A percentile compares a stretch with the other conserved stretches of the same genome.
Evolutionary conservation across 768 basidiomycete species (phyloP).

Genomic region (Auriculariales sp.): DNA sequence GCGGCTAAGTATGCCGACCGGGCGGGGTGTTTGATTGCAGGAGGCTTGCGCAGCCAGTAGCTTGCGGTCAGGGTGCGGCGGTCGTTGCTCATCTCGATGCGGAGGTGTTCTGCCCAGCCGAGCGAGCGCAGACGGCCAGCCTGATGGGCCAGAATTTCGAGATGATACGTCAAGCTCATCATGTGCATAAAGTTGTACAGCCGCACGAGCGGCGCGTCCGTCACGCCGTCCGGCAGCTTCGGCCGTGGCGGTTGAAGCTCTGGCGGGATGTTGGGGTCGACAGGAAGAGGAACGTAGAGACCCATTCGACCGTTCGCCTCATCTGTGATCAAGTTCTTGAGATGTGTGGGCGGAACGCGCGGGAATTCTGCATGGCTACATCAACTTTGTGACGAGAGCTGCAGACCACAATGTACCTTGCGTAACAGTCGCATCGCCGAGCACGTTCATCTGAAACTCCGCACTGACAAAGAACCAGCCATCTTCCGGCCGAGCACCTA

Average conservation of each 20-base stretch:
- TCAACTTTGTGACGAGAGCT: not conserved
- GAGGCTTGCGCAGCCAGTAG: slow-evolving; percentile 70
- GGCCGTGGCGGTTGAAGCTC: slow-evolving; percentile 14
- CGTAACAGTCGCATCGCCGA: slow-evolving; percentile 56
- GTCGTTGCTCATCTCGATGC: slow-evolving; percentile 52
- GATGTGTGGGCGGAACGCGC: slow-evolving; percentile 41
- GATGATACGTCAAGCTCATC: slow-evolving; percentile 84
- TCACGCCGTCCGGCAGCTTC: slow-evolving; percentile 41
- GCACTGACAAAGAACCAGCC: slow-evolving; percentile 80
- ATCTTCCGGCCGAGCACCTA: slow-evolving; percentile 51
- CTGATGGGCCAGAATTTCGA: slow-evolving; percentile 83
- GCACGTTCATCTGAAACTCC: slow-evolving; percentile 58
- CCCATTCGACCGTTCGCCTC: slow-evolving; percentile 59
- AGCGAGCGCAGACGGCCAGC: slow-evolving; percentile 65
- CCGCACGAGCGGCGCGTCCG: slow-evolving; percentile 75
- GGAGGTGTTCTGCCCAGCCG: slow-evolving; percentile 73
- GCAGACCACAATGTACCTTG: slow-evolving; percentile 34
- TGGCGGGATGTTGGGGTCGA: slow-evolving; percentile 26
- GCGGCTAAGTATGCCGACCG: slow-evolving; percentile 11
- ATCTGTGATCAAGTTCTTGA: slow-evolving; percentile 53
- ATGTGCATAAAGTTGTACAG: slow-evolving; percentile 83
- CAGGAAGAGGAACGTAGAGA: slow-evolving; percentile 40
- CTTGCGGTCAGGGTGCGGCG: slow-evolving; percentile 53
- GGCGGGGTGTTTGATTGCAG: slow-evolving; percentile 12
- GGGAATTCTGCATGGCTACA: slow-evolving; percentile 45